phyloP scores from a whole-genome alignment of 1,284 basidiomycete species.

The Apiotrichum sp. region DNA sequence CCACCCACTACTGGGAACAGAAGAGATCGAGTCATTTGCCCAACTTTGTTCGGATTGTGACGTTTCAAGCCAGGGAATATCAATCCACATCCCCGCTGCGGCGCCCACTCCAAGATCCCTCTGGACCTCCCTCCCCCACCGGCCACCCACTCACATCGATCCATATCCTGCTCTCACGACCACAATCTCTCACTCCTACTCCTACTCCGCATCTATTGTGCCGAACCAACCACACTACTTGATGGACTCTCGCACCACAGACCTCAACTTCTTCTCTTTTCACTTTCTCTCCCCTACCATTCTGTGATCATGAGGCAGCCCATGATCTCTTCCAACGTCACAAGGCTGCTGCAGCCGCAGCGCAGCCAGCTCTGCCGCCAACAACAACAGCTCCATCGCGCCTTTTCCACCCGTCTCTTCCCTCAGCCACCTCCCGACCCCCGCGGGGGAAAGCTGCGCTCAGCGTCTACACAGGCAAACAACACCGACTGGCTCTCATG shows the following conservation, averaged over 20 bases:
- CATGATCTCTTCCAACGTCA: not conserved
- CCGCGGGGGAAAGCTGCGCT: conserved; percentile 12
- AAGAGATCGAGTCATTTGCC: too few relatives aligned
- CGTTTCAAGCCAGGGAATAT: too few relatives aligned
- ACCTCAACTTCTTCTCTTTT: conserved; percentile 1
- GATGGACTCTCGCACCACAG: not conserved
- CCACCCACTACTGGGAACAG: too few relatives aligned
- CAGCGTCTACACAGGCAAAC: conserved; percentile 26
- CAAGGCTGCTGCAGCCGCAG: not conserved
- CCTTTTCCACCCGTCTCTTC: conserved; percentile 16
- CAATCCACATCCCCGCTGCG: too few relatives aligned
- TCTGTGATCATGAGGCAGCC: conserved; percentile 1
- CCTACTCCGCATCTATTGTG: too few relatives aligned
- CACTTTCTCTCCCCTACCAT: not conserved
- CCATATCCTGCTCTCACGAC: too few relatives aligned
- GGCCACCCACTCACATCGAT: too few relatives aligned
- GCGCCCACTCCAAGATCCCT: too few relatives aligned
- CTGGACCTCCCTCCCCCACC: too few relatives aligned
- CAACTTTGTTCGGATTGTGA: too few relatives aligned
- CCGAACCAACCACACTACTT: too few relatives aligned
- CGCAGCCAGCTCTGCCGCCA: not conserved
- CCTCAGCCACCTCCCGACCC: conserved; percentile 26
- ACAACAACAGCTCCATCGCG: not conserved
- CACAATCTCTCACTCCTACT: too few relatives aligned
- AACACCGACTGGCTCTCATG: conserved; percentile 39